phyloP scores from a whole-genome alignment of 768 basidiomycete genomes.

The Boletus coccyginus region DNA sequence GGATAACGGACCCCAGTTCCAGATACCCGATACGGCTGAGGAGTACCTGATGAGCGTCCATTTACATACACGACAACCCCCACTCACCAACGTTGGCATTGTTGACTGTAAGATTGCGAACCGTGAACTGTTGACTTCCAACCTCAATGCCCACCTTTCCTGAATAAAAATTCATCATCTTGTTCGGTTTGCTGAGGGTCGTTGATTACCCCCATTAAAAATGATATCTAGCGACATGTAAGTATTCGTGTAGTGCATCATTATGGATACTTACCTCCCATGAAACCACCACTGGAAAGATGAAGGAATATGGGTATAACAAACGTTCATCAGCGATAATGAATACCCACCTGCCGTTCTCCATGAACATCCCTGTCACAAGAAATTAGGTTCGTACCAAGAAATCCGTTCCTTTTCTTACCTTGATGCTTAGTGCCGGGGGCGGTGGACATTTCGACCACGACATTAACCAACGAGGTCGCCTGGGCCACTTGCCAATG shows the following conservation, averaged over 20 bases:
- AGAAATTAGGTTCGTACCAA: neutral
- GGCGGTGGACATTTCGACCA: constrained; percentile 67
- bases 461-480: constrained; percentile 70
- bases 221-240: constrained; percentile 31
- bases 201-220: constrained; percentile 39
- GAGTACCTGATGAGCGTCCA: neutral
- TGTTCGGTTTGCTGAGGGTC: neutral
- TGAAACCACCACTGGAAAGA: constrained; percentile 39
- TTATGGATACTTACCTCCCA: constrained; percentile 46
- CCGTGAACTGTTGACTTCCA: constrained; percentile 79
- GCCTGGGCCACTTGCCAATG: constrained; percentile 85
- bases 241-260: neutral
- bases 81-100: constrained; percentile 40
- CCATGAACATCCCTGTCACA: constrained; percentile 59
- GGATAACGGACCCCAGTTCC: constrained; percentile 41
- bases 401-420: constrained; percentile 20
- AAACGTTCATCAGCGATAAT: neutral
- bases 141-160: constrained; percentile 61
- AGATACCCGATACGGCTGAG: constrained; percentile 29
- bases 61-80: neutral
- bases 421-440: constrained; percentile 65
- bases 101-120: constrained; percentile 57
- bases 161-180: neutral
- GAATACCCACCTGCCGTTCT: constrained; percentile 54
- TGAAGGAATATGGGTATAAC: neutral